Conservation (phyloP, 768 basidiomycete species). For the Termitomyces sp. region DNA sequence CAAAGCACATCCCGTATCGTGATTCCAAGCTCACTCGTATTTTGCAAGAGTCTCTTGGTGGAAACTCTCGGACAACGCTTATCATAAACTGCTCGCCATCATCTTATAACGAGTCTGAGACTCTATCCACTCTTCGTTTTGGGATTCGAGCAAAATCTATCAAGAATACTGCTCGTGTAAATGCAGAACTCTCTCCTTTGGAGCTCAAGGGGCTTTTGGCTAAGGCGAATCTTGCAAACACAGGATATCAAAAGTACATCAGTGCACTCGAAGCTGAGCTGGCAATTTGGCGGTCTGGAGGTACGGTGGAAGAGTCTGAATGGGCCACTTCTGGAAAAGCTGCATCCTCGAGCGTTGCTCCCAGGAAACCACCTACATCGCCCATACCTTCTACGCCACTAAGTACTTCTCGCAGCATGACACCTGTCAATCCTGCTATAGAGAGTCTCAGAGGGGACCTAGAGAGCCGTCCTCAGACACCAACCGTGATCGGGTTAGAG, state of each 20-base stretch:
- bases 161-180: conserved; percentile 99
- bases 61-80: conserved; percentile 93
- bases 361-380: conserved; percentile 63
- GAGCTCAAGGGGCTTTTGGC: conserved; percentile 91
- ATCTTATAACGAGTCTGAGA: conserved; percentile 95
- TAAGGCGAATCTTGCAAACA: conserved; percentile 85
- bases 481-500: conserved; percentile 81
- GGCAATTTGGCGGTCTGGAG: conserved; percentile 84
- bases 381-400: conserved; percentile 54
- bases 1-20: conserved; percentile 95
- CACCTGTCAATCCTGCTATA: conserved; percentile 68
- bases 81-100: conserved; percentile 99
- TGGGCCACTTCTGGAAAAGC: conserved; percentile 74
- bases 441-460: conserved; percentile 68
- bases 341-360: conserved; percentile 43
- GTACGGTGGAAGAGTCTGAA: conserved; percentile 73
- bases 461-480: conserved; percentile 88
- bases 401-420: conserved; percentile 51
- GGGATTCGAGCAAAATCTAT: conserved; percentile 99
- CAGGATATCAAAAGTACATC: conserved; percentile 81
- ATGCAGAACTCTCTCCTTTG: conserved; percentile 92
- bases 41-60: conserved; percentile 95
- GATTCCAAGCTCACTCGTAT: conserved; percentile 99
- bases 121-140: conserved; percentile 94
- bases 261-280: conserved; percentile 88